Evolutionary conservation across 257 asterid species (phyloP).

Genomic region (Eucommia ulmoides): DNA sequence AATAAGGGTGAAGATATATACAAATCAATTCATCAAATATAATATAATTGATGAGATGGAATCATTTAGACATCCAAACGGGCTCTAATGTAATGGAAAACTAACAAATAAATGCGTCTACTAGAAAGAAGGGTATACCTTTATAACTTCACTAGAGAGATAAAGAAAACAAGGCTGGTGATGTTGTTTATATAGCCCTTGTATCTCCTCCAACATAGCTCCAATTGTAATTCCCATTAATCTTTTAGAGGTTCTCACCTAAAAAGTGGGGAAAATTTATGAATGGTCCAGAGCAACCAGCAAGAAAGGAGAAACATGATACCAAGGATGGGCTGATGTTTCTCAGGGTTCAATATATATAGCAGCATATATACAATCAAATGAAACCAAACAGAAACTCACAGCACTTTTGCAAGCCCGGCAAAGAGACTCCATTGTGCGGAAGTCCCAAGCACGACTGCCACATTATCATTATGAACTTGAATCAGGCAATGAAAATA

Average conservation of each 20-base stretch:
- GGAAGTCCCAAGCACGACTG: conserved; percentile 98
- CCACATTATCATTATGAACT: conserved; percentile 20
- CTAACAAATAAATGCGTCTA: neutral
- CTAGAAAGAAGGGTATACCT: conserved; percentile 28
- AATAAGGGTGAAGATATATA: too few species aligned
- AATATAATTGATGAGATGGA: too few species aligned
- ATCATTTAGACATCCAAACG: too few species aligned
- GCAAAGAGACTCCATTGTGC: conserved; percentile 99
- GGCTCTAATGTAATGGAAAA: too few species aligned
- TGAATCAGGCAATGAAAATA: conserved; percentile 11
- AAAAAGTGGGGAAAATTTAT: conserved; percentile 8
- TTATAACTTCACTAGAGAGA: conserved; percentile 94
- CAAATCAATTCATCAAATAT: too few species aligned
- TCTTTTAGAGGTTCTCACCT: conserved; percentile 92
- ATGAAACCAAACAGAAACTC: conserved; percentile 18
- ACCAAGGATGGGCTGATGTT: too few species aligned
- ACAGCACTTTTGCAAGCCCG: conserved; percentile 99
- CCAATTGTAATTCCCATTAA: conserved; percentile 91
- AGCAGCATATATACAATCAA: too few species aligned
- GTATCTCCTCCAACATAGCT: conserved; percentile 92
- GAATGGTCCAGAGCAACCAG: too few species aligned
- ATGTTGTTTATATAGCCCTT: conserved; percentile 61
- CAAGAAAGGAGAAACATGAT: too few species aligned
- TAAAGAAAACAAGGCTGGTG: conserved; percentile 76
- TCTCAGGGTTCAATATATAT: too few species aligned